Evolutionary conservation across 805 yeast species (phyloP), one percentile per base, ranked within the genome.

Genomic region (Zygosaccharomyces siamensis): DNA sequence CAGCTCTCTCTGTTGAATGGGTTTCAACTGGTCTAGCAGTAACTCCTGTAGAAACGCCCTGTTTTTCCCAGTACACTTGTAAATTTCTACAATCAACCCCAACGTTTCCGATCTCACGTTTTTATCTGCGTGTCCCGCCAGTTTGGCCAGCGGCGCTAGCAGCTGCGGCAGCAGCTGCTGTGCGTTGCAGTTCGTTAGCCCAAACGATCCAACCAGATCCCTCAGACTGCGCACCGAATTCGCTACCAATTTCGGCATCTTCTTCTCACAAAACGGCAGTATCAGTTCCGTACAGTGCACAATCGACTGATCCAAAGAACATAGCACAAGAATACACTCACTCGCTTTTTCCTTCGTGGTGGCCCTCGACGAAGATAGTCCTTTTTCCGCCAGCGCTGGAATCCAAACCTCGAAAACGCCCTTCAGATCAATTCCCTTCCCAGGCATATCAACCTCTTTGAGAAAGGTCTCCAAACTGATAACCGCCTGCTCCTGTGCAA

Each of bases 1-100:
- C 49, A 92, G 74, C 61, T 90, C 98, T 54, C 84, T 86, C 67
- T 88, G 92, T 66, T 92, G 98, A 18, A 89, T 88, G 0, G 97
- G 96, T 63, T 92, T 93, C 68, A 93, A 74, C 24, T 80, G 81
- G 2, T 84, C 78, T 47, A 88, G 78, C 35, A 89, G 68, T 0
- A 82, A 62, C 12, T 75, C 73, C 45, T 81, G 81, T 36, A 88
- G 69, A 0, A 79, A 65, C 18, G 69, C 77, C 26, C 48, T 51
- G 11, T 69, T 62, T 24, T 62, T 59, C 2, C 95, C 93, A 63
- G 85, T 75, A 85, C 93, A 86, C 49, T 80, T 78, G 63, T 82
- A 81, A 24, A 90, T 62, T 47, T 81, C 86, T 4, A 87, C 79
- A 0, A 89, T 73, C 54, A 92, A 71, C 38, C 74, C 72, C 4